A percentile compares a stretch with the other conserved stretches of the same genome.
Evolutionary conservation across 345 rosid genomes (phyloP).

Genomic region (Lumnitzera littorea): DNA sequence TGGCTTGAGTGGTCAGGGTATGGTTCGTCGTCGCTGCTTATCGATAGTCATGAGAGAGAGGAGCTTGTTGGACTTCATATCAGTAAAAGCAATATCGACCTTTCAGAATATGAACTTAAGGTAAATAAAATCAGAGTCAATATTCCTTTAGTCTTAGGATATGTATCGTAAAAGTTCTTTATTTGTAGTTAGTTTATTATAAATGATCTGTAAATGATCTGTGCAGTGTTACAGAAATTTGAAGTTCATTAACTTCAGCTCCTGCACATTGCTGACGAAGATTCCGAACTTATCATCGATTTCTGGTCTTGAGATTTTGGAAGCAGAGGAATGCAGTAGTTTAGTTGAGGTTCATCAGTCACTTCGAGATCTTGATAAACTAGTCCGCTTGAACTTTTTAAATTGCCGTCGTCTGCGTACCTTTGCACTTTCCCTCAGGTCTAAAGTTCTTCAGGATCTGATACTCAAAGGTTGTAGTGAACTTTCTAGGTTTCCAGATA

Average conservation of each 20-base stretch:
- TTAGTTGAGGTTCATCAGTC: slow-evolving; percentile 6
- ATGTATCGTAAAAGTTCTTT: no score
- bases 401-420: background rate
- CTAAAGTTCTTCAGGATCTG: background rate
- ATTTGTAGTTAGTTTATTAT: no score
- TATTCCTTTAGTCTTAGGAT: background rate
- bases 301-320: slow-evolving; percentile 6
- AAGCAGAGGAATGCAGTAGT: background rate
- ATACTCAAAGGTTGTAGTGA: background rate
- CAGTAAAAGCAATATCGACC: background rate
- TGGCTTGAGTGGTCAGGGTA: background rate
- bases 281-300: slow-evolving; percentile 2
- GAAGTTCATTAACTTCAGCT: background rate
- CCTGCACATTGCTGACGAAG: background rate
- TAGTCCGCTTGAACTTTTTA: background rate
- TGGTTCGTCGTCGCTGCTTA: background rate
- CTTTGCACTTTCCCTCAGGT: background rate
- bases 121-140: background rate
- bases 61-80: background rate
- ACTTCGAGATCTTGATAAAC: background rate
- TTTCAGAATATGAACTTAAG: background rate
- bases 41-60: no score
- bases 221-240: background rate
- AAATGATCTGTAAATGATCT: no score
- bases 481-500: slow-evolving; percentile 1